phyloP scores from a whole-genome alignment of 2,329 filamentous ascomycete genomes.

The Ophiostoma perfectum region DNA sequence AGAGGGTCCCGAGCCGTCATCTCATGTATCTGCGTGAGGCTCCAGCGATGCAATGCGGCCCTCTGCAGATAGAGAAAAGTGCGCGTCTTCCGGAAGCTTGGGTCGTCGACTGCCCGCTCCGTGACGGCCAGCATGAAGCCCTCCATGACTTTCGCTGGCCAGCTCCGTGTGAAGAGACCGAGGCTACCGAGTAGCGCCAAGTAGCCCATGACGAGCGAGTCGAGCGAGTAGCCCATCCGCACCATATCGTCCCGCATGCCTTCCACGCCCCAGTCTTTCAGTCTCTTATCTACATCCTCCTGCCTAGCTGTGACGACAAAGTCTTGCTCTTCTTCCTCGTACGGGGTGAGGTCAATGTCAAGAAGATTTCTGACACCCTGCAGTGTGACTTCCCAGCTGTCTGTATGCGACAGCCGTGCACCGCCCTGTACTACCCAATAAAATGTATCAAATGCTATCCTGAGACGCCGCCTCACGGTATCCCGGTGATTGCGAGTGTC shows the following conservation, averaged over 20 bases:
- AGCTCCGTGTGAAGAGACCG: constrained; percentile 22
- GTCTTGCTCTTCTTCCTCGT: neutral
- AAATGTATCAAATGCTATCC: constrained; percentile 13
- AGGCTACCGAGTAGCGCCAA: constrained; percentile 21
- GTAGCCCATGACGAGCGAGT: constrained; percentile 17
- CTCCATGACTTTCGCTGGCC: constrained; percentile 16
- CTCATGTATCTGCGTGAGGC: neutral
- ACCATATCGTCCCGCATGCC: constrained; percentile 12
- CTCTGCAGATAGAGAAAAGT: constrained; percentile 16
- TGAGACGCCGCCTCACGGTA: neutral
- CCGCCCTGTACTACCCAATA: constrained; percentile 14
- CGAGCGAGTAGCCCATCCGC: constrained; percentile 1
- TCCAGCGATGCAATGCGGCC: constrained; percentile 6
- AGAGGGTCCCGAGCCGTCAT: neutral
- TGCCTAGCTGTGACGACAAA: neutral
- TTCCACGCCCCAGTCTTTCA: constrained; percentile 3
- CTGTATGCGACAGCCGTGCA: neutral
- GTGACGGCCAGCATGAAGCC: constrained; percentile 11
- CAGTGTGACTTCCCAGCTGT: constrained; percentile 23
- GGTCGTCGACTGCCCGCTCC: neutral
- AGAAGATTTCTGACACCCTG: constrained; percentile 21
- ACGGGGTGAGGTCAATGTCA: neutral
- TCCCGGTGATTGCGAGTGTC: constrained; percentile 1
- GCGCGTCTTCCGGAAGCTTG: neutral
- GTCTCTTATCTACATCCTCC: neutral